These are phyloP conservation scores for Stentor coeruleus DNA, from an alignment of 73 alveolate genomes.

Conservation along the genomic window DNA sequence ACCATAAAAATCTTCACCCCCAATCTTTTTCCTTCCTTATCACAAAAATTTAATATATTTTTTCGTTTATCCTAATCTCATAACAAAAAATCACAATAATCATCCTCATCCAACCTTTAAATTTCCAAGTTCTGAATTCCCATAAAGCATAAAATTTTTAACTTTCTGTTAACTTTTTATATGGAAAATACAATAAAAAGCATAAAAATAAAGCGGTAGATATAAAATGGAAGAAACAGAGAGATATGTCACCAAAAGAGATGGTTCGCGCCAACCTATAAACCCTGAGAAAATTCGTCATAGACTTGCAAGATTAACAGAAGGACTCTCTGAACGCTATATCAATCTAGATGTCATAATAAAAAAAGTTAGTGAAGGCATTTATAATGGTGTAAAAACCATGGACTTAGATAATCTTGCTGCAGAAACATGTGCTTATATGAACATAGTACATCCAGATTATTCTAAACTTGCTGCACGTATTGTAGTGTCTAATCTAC, in stretches of 20 bases:
- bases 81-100: too few relatives aligned
- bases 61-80: too few relatives aligned
- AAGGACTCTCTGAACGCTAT: slow-evolving; percentile 36
- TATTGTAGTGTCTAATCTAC: slow-evolving; percentile 84
- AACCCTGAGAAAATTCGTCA: slow-evolving; percentile 29
- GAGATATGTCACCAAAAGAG: slow-evolving; percentile 46
- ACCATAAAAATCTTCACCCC: too few relatives aligned
- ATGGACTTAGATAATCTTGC: slow-evolving; percentile 78
- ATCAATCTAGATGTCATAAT: slow-evolving; percentile 46
- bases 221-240: slow-evolving; percentile 22
- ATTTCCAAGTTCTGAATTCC: too few relatives aligned
- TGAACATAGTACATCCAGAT: too few relatives aligned
- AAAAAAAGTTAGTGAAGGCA: slow-evolving; percentile 38
- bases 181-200: too few relatives aligned
- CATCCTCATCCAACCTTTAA: too few relatives aligned
- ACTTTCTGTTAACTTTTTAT: too few relatives aligned
- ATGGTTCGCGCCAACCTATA: slow-evolving; percentile 34
- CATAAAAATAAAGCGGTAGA: too few relatives aligned
- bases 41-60: too few relatives aligned
- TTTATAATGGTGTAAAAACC: slow-evolving; percentile 74
- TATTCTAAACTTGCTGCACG: slow-evolving; percentile 89
- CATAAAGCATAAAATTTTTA: too few relatives aligned
- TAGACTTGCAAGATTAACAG: slow-evolving; percentile 36
- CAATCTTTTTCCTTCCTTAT: too few relatives aligned
- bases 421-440: slow-evolving; percentile 95